Conservation (phyloP, 345 rosid species). For the Camelina neglecta region DNA sequence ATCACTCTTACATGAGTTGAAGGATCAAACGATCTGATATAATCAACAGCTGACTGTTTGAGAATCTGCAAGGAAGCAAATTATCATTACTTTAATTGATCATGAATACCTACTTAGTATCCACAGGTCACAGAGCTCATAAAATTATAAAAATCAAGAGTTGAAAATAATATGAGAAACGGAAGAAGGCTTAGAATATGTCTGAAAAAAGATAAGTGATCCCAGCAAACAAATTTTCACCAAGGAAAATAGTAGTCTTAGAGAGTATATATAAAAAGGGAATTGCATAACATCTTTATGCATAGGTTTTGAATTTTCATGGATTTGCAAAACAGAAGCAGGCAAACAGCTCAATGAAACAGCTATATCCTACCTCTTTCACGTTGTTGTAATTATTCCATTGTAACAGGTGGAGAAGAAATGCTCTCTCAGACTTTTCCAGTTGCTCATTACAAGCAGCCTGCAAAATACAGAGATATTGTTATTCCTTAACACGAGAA, state of each 20-base stretch:
- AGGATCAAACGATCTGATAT: conserved; percentile 73
- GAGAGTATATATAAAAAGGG: conserved; percentile 19
- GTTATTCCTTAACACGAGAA: conserved; percentile 29
- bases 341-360: conserved; percentile 8
- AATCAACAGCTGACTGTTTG: conserved; percentile 72
- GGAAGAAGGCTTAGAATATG: conserved; percentile 19
- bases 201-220: conserved; percentile 21
- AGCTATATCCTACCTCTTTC: conserved; percentile 61
- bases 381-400: conserved; percentile 50
- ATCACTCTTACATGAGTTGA: conserved; percentile 69
- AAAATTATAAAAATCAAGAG: conserved; percentile 9
- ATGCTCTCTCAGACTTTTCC: conserved; percentile 83
- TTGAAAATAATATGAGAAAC: conserved; percentile 3
- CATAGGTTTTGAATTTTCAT: not conserved
- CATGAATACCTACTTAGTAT: conserved; percentile 7
- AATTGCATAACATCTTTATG: conserved; percentile 16
- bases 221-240: conserved; percentile 5
- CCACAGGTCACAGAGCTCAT: conserved; percentile 15
- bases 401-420: conserved; percentile 73
- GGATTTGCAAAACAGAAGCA: not conserved
- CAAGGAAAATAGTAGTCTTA: conserved; percentile 16
- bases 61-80: conserved; percentile 65
- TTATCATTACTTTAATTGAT: conserved; percentile 19
- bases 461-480: conserved; percentile 49
- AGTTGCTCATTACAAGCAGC: conserved; percentile 73